Evolutionary conservation across 2,329 filamentous ascomycete genomes (phyloP), one percentile per base, ranked within the genome.

Genomic region (Septoria petroselini): DNA sequence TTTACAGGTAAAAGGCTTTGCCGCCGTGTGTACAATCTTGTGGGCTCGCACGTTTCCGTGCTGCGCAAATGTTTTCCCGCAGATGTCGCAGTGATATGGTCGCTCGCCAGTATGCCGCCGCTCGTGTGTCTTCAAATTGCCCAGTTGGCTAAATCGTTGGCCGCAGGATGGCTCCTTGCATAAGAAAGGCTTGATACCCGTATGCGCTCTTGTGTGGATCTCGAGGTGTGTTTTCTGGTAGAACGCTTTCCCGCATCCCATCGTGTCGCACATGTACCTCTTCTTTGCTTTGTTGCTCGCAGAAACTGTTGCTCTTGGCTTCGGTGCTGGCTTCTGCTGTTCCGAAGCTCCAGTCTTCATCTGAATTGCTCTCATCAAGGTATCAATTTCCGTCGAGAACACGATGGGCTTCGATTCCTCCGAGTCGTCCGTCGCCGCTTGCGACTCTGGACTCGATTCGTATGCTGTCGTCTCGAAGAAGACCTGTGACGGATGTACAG

Each of bases 61-160:
- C 66, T 95, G 88, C 3, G 88, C 85, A 68, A 95, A 96, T 5
- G 77, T 76, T 70, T 91, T 94, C 58, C 83, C 84, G 67, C 91
- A 95, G 30, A 82, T 77, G 21, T 85, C 81, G 70, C 91, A 95
- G 29, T 78, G 76, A 66, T 88, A 95, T 0, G 91, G 91, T 54
- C 85, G 85, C 67, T 95, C 88, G 37, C 90, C 89, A 2, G 87
- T 91, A 71, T 96, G 91, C 39, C 89, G 82, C 54, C 89, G 81
- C 67, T 91, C 83, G 68, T 96, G 91, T 7, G 89, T 95, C 82
- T 91, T 93, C 40, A 96, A 76, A 65, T 97, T 97, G 8, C 91
- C 91, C 6, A 88, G 77, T 68, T 96, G 91, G 11, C 88, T 93
- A 68, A 97, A 97, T 8, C 81, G 78, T 60, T 88, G 84, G 18